Conservation (phyloP, 306 rosid genomes). For the Crotalaria pallida region DNA sequence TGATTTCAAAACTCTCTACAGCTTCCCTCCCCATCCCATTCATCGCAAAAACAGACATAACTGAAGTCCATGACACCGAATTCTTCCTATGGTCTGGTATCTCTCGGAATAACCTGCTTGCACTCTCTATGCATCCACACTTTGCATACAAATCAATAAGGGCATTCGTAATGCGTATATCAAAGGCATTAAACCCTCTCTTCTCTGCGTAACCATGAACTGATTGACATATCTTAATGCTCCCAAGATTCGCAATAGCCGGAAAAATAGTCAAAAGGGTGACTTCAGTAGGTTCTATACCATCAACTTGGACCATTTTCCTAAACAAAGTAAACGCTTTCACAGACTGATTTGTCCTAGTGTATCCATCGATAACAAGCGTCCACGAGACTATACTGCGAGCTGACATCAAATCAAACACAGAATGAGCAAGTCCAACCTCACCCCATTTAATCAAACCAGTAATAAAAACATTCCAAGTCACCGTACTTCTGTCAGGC, state of each 20-base stretch:
- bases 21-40: conserved; percentile 66
- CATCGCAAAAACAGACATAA: conserved; percentile 58
- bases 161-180: conserved; percentile 55
- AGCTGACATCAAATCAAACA: conserved; percentile 48
- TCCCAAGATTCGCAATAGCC: conserved; percentile 50
- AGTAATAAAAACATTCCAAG: conserved; percentile 63
- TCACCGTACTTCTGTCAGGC: conserved; percentile 43
- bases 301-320: conserved; percentile 44
- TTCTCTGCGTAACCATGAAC: conserved; percentile 63
- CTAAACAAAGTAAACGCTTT: conserved; percentile 48
- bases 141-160: conserved; percentile 62
- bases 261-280: conserved; percentile 61
- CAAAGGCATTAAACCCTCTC: conserved; percentile 49
- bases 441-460: conserved; percentile 59
- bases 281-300: conserved; percentile 51
- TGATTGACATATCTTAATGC: conserved; percentile 45
- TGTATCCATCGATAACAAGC: conserved; percentile 53
- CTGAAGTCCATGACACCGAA: conserved; percentile 64
- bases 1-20: conserved; percentile 36
- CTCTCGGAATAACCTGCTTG: conserved; percentile 45
- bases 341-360: conserved; percentile 34
- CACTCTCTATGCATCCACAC: conserved; percentile 63
- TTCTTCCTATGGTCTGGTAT: conserved; percentile 42
- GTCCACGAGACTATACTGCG: conserved; percentile 73
- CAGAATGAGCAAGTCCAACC: conserved; percentile 40